Percentiles rank a stretch among this genome's conserved stretches.
These are phyloP conservation scores for Aspergillus sparsus DNA, from an alignment of 495 filamentous ascomycete genomes.

Conservation along the genomic window DNA sequence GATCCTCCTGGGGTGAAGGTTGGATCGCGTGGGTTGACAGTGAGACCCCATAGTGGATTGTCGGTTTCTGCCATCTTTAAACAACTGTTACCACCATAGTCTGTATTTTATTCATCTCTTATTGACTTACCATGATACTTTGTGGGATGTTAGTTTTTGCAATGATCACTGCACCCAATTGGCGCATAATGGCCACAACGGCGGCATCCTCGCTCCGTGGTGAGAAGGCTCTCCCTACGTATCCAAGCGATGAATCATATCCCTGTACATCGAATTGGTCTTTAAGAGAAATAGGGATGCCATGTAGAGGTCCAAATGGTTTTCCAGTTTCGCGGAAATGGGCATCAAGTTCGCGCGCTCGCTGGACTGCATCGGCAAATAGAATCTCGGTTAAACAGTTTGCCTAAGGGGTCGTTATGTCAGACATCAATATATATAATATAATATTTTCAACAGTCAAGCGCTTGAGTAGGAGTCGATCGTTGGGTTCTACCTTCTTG, in stretches of 20 bases:
- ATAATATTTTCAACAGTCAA: background rate
- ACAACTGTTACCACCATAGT: background rate
- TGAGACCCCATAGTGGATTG: conserved; percentile 56
- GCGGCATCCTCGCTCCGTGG: conserved; percentile 49
- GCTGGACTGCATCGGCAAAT: conserved; percentile 58
- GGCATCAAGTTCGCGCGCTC: conserved; percentile 57
- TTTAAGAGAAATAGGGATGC: conserved; percentile 63
- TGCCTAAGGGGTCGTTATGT: conserved; percentile 28
- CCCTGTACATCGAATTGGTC: conserved; percentile 66
- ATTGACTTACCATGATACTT: conserved; percentile 45
- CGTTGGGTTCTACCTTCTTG: conserved; percentile 42
- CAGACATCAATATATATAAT: background rate
- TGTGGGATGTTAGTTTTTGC: conserved; percentile 62
- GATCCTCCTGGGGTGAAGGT: conserved; percentile 56
- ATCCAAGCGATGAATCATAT: conserved; percentile 57
- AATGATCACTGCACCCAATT: conserved; percentile 55
- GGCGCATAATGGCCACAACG: conserved; percentile 46
- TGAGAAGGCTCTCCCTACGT: conserved; percentile 53
- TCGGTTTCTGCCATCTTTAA: conserved; percentile 53
- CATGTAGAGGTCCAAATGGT: conserved; percentile 60
- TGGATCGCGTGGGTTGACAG: conserved; percentile 47
- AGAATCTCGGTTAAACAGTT: conserved; percentile 66
- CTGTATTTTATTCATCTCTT: conserved; percentile 40
- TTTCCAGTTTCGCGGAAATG: conserved; percentile 46
- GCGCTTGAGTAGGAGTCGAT: background rate